Conservation (phyloP, 192 early-diverging fungal genomes). For the Umbelopsis sp. region DNA sequence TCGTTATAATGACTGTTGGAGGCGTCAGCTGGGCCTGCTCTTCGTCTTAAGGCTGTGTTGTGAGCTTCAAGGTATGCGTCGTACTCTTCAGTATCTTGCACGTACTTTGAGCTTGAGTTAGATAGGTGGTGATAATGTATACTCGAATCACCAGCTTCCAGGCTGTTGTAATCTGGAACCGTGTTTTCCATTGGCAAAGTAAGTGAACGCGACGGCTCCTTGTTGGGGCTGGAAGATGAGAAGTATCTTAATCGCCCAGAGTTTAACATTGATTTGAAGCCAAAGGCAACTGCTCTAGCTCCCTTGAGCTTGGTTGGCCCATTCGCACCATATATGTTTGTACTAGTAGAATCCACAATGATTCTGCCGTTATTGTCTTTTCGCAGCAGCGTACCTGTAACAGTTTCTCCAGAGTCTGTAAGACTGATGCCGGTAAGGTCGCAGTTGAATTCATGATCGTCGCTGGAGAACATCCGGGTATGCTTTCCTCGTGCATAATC, state of each 20-base stretch:
- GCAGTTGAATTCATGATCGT: background rate
- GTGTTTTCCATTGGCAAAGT: no score
- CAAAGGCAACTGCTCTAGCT: background rate
- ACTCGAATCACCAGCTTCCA: no score
- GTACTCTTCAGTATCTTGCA: no score
- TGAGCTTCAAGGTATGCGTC: no score
- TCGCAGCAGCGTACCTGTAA: slow-evolving; percentile 9
- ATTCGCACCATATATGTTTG: background rate
- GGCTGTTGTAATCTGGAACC: no score
- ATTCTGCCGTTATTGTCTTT: slow-evolving; percentile 8
- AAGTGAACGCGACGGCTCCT: no score
- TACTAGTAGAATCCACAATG: background rate
- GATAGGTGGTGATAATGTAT: no score
- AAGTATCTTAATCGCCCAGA: background rate
- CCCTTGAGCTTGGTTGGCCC: background rate
- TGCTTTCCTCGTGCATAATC: background rate
- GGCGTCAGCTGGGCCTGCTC: background rate
- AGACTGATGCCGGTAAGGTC: background rate
- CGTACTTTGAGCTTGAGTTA: no score
- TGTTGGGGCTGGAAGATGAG: background rate
- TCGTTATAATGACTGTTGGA: no score
- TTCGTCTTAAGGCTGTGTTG: background rate
- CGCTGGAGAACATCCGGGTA: background rate
- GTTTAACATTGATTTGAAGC: background rate
- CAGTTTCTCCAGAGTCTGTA: background rate